A percentile compares a stretch with the other conserved stretches of the same genome.
phyloP scores from a whole-genome alignment of 148 eudicot genomes.

The Camellia sinensis region DNA sequence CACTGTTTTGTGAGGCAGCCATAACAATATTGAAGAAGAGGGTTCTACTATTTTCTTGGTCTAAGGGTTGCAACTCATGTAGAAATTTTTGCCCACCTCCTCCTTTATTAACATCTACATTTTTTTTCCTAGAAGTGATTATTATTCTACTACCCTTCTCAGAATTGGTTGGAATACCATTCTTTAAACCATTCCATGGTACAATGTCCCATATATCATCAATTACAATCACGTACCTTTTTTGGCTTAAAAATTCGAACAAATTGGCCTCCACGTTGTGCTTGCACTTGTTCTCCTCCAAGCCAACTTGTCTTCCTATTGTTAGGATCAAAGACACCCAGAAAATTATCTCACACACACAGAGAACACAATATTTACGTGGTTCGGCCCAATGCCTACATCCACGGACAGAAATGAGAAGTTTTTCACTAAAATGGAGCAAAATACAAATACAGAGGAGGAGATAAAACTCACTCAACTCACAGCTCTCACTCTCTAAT shows the following conservation, averaged over 20 bases:
- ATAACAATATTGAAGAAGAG: neutral
- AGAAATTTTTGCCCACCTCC: slow-evolving; percentile 6
- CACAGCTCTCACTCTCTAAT: no score
- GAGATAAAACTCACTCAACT: no score
- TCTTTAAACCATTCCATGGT: neutral
- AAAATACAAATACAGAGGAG: no score
- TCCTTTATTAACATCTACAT: neutral
- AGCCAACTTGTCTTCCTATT: slow-evolving; percentile 17
- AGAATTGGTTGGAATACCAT: no score
- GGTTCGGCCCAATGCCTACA: no score
- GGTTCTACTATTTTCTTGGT: neutral
- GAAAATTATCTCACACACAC: no score
- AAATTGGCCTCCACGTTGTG: neutral
- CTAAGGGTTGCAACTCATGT: neutral
- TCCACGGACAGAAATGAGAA: no score
- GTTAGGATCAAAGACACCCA: no score
- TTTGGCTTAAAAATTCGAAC: neutral
- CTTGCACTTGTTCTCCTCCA: neutral
- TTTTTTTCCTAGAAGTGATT: neutral
- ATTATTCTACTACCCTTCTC: slow-evolving; percentile 14
- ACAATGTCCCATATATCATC: slow-evolving; percentile 12
- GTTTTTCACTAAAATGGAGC: no score
- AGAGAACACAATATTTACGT: no score
- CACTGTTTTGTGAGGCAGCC: neutral
- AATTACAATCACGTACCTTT: slow-evolving; percentile 16